A percentile compares a stretch with the other conserved stretches of the same genome.
These are phyloP conservation scores for Daldinia eschscholtzii DNA, from an alignment of 2,329 filamentous ascomycete genomes.

Conservation along the genomic window DNA sequence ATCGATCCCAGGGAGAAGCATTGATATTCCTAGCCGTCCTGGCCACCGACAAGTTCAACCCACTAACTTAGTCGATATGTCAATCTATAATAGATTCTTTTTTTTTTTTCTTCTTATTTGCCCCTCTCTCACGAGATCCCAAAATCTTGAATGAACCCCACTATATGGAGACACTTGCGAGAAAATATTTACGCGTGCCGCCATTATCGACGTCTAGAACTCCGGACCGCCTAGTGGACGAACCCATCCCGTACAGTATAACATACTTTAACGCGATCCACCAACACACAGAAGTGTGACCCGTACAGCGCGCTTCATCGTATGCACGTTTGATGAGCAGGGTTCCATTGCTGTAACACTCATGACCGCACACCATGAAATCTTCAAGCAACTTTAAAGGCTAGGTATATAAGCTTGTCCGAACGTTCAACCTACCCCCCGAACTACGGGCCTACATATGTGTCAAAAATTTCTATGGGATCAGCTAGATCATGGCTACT, in stretches of 20 bases:
- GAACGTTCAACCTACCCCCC: slow-evolving; percentile 26
- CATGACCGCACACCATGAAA: slow-evolving; percentile 16
- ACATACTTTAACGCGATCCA: slow-evolving; percentile 16
- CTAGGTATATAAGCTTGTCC: slow-evolving; percentile 38
- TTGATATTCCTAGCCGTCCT: slow-evolving; percentile 8
- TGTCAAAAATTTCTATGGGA: background rate
- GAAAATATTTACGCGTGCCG: slow-evolving; percentile 40
- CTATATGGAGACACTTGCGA: slow-evolving; percentile 43
- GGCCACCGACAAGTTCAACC: slow-evolving; percentile 12
- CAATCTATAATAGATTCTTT: slow-evolving; percentile 2
- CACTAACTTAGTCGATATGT: slow-evolving; percentile 1
- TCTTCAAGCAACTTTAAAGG: slow-evolving; percentile 1
- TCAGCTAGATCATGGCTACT: background rate
- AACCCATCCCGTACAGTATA: slow-evolving; percentile 30
- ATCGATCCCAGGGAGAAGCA: slow-evolving; percentile 9
- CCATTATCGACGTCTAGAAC: slow-evolving; percentile 42
- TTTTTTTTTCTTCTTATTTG: slow-evolving; percentile 21
- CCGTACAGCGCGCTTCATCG: slow-evolving; percentile 17
- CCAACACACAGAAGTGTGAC: slow-evolving; percentile 18
- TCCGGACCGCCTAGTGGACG: slow-evolving; percentile 16
- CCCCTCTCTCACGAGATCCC: slow-evolving; percentile 28
- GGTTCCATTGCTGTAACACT: slow-evolving; percentile 34
- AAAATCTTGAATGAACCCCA: slow-evolving; percentile 41
- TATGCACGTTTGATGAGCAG: slow-evolving; percentile 37
- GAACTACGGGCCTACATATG: background rate